Percentiles rank a stretch among this genome's conserved stretches.
These are phyloP conservation scores for Paralagenidium karlingii DNA, from an alignment of 352 stramenopile species.

Conservation along the genomic window DNA sequence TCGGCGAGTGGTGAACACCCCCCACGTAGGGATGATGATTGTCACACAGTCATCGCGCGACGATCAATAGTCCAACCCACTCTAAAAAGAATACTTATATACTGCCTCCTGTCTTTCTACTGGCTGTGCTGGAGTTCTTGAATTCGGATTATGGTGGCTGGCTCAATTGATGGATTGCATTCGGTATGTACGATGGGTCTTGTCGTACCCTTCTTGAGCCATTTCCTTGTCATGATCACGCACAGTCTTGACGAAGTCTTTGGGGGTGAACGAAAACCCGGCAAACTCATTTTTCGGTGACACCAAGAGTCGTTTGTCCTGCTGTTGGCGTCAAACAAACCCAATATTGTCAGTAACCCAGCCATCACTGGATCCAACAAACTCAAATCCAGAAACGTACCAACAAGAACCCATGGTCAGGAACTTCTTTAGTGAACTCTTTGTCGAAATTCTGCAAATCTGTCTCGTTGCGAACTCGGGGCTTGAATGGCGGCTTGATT, in stretches of 20 bases:
- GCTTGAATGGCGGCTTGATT: conserved; percentile 81
- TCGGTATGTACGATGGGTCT: too few species aligned
- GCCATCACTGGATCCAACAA: neutral
- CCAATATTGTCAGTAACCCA: conserved; percentile 1
- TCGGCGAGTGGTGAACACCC: too few species aligned
- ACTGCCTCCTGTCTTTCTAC: too few species aligned
- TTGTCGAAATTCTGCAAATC: conserved; percentile 86
- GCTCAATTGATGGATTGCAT: too few species aligned
- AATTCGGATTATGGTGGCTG: too few species aligned
- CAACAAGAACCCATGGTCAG: conserved; percentile 60
- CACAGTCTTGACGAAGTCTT: conserved; percentile 2
- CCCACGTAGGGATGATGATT: too few species aligned
- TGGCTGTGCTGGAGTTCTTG: too few species aligned
- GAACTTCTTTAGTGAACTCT: conserved; percentile 75
- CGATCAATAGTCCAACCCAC: too few species aligned
- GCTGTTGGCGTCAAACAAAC: conserved; percentile 27
- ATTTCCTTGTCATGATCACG: conserved; percentile 1
- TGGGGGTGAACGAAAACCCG: conserved; percentile 68
- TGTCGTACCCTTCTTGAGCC: too few species aligned
- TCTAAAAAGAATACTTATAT: too few species aligned
- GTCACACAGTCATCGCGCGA: too few species aligned
- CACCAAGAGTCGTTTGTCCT: conserved; percentile 54
- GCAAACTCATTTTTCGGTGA: conserved; percentile 81
- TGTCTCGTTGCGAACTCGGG: conserved; percentile 56
- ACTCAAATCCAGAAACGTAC: conserved; percentile 11